Evolutionary conservation across 1,139 yeast genomes (phyloP).

Genomic region (Wickerhamiella infanticola): DNA sequence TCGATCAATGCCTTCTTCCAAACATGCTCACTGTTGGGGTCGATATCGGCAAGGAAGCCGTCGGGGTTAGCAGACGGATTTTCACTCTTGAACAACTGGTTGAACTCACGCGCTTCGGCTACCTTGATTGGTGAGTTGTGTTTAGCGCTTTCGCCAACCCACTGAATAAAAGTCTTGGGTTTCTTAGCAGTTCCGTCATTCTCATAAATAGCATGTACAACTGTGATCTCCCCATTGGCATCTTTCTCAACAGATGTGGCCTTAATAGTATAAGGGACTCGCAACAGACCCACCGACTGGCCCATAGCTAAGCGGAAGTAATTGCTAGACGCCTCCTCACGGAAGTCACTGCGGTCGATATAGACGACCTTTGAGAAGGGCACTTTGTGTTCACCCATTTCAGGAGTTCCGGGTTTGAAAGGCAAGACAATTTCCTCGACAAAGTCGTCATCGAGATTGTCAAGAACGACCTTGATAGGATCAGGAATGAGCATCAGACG

Average conservation of each 20-base stretch:
- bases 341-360: slow-evolving; percentile 77
- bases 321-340: slow-evolving; percentile 42
- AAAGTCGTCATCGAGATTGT: slow-evolving; percentile 63
- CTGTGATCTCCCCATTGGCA: slow-evolving; percentile 43
- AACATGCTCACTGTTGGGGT: slow-evolving; percentile 60
- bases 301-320: slow-evolving; percentile 89
- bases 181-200: slow-evolving; percentile 37
- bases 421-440: slow-evolving; percentile 64
- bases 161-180: slow-evolving; percentile 92
- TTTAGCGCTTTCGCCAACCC: slow-evolving; percentile 67
- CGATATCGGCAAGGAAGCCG: slow-evolving; percentile 74
- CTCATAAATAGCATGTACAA: slow-evolving; percentile 71
- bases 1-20: slow-evolving; percentile 58
- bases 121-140: slow-evolving; percentile 47
- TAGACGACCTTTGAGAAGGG: slow-evolving; percentile 64
- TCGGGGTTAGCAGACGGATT: slow-evolving; percentile 82
- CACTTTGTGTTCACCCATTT: slow-evolving; percentile 60
- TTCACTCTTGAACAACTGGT: slow-evolving; percentile 78
- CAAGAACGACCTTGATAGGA: slow-evolving; percentile 72
- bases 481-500: slow-evolving; percentile 86
- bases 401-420: slow-evolving; percentile 68
- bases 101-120: slow-evolving; percentile 71
- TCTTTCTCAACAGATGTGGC: slow-evolving; percentile 57
- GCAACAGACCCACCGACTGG: slow-evolving; percentile 91
- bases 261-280: slow-evolving; percentile 70